These are phyloP conservation scores for Petasospora fabianii DNA, from an alignment of 1,139 yeast species.

Conservation along the genomic window DNA sequence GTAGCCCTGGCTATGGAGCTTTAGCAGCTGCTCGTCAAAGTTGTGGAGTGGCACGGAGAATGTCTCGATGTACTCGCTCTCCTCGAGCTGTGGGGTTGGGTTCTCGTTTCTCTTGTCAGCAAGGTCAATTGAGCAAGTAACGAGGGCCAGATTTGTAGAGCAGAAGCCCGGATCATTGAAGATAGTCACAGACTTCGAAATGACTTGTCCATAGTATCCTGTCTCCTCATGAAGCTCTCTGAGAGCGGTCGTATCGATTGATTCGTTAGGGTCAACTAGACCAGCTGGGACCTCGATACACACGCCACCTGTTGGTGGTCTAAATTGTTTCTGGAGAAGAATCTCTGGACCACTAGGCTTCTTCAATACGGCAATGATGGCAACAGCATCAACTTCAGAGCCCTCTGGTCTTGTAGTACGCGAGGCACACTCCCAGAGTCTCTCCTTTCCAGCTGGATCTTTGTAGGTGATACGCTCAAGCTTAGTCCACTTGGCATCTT, in stretches of 20 bases:
- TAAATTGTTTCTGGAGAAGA: slow-evolving; percentile 78
- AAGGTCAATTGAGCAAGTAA: slow-evolving; percentile 76
- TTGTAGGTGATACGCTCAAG: slow-evolving; percentile 59
- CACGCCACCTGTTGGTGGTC: slow-evolving; percentile 88
- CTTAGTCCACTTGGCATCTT: slow-evolving; percentile 58
- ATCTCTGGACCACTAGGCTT: slow-evolving; percentile 51
- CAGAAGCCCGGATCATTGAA: slow-evolving; percentile 94
- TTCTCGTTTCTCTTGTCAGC: slow-evolving; percentile 56
- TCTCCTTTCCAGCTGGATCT: slow-evolving; percentile 58
- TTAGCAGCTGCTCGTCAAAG: slow-evolving; percentile 52
- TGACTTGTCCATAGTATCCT: slow-evolving; percentile 64
- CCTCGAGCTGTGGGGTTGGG: slow-evolving; percentile 77
- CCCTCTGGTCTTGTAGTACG: slow-evolving; percentile 73
- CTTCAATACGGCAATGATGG: slow-evolving; percentile 69
- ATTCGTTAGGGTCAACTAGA: slow-evolving; percentile 78
- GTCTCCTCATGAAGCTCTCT: slow-evolving; percentile 91
- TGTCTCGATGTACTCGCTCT: slow-evolving; percentile 83
- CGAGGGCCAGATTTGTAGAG: slow-evolving; percentile 81
- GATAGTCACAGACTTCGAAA: slow-evolving; percentile 50
- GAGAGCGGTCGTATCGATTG: slow-evolving; percentile 73
- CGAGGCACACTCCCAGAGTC: slow-evolving; percentile 88
- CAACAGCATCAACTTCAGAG: slow-evolving; percentile 80
- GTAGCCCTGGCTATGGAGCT: slow-evolving; percentile 60
- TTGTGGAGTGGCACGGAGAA: slow-evolving; percentile 61
- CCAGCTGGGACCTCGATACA: slow-evolving; percentile 97